Percentiles rank a stretch among this genome's conserved stretches.
Conservation (phyloP, 2,329 filamentous ascomycete species). For the Neofusicoccum kwambonambiense region DNA sequence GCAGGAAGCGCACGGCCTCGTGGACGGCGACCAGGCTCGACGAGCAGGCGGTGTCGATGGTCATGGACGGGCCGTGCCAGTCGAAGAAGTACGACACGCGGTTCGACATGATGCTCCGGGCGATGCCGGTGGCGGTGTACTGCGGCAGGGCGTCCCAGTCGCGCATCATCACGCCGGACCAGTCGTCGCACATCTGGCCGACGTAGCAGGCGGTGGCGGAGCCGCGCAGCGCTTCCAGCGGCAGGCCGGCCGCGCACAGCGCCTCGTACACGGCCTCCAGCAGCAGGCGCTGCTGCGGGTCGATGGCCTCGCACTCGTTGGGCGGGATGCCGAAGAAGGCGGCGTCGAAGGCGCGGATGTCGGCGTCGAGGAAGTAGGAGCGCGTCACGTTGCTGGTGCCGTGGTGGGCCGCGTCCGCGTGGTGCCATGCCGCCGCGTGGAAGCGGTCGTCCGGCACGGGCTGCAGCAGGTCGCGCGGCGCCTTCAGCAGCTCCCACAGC, state of each 20-base stretch:
- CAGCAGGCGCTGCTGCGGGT: slow-evolving; percentile 21
- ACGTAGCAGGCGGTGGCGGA: slow-evolving; percentile 16
- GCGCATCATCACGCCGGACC: too few species aligned
- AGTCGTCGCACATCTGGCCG: not conserved
- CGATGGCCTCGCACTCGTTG: slow-evolving; percentile 4
- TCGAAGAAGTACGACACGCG: slow-evolving; percentile 40
- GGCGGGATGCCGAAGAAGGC: too few species aligned
- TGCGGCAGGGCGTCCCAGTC: too few species aligned
- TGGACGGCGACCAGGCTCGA: slow-evolving; percentile 31
- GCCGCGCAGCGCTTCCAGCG: slow-evolving; percentile 13
- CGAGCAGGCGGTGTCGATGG: slow-evolving; percentile 42
- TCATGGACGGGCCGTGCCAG: slow-evolving; percentile 35
- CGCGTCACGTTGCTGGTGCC: slow-evolving; percentile 1
- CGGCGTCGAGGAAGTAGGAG: slow-evolving; percentile 20
- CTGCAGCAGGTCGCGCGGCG: slow-evolving; percentile 30
- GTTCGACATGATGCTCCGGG: slow-evolving; percentile 32
- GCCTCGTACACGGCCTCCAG: slow-evolving; percentile 22
- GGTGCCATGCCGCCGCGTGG: slow-evolving; percentile 26
- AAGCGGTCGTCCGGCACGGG: slow-evolving; percentile 31
- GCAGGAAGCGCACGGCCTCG: slow-evolving; percentile 21
- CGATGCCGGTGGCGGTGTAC: too few species aligned
- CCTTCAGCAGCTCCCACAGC: slow-evolving; percentile 28
- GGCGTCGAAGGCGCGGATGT: not conserved
- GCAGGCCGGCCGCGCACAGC: slow-evolving; percentile 8
- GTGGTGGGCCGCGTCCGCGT: slow-evolving; percentile 18